phyloP scores from a whole-genome alignment of 768 basidiomycete species.

The Scleroderma citrinum region DNA sequence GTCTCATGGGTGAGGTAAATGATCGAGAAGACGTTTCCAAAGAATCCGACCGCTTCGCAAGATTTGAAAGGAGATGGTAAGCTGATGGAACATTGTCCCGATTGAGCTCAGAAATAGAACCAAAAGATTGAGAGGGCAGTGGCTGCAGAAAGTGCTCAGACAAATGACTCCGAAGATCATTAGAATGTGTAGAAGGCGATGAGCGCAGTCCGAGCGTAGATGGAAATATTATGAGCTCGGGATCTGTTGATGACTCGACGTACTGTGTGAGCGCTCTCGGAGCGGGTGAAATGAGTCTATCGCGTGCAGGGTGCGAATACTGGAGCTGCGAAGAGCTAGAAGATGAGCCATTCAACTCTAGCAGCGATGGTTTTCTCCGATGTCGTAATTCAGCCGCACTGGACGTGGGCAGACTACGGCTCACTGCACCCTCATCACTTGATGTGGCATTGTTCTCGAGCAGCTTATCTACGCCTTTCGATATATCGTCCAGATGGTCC shows the following conservation, averaged over 20 bases:
- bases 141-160: constrained; percentile 1
- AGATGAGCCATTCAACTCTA: constrained; percentile 29
- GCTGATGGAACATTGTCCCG: constrained; percentile 48
- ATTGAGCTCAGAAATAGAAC: constrained; percentile 31
- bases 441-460: constrained; percentile 26
- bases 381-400: constrained; percentile 26
- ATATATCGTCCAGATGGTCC: constrained; percentile 63
- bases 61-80: constrained; percentile 55
- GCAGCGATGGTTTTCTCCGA: constrained; percentile 43
- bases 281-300: constrained; percentile 56
- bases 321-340: constrained; percentile 38
- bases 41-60: constrained; percentile 36
- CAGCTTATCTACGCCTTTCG: constrained; percentile 53
- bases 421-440: constrained; percentile 26
- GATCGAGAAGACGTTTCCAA: constrained; percentile 21
- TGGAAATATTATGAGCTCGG: constrained; percentile 52
- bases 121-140: not conserved
- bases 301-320: constrained; percentile 46
- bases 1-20: constrained; percentile 28
- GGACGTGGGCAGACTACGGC: constrained; percentile 41
- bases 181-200: constrained; percentile 23
- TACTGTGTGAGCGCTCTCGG: constrained; percentile 75
- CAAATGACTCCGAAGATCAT: constrained; percentile 7
- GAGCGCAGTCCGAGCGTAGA: constrained; percentile 64
- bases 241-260: constrained; percentile 50